These are phyloP conservation scores for Gypsophila paniculata DNA, from an alignment of 179 eudicot species.

Conservation along the genomic window DNA sequence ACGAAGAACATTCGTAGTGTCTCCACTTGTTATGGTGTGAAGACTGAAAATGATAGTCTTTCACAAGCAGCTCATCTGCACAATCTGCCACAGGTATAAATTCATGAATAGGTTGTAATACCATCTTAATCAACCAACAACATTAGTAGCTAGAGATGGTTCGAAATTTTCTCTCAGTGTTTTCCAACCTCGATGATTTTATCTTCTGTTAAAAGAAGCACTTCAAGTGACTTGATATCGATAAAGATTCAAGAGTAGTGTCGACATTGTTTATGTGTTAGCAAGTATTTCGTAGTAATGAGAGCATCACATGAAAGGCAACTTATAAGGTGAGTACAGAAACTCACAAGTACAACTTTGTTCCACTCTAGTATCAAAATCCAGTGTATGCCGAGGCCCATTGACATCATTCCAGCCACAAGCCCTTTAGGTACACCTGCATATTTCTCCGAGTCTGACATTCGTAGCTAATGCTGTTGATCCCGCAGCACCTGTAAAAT, in stretches of 20 bases:
- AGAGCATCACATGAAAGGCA: background rate
- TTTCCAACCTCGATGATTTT: background rate
- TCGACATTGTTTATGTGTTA: background rate
- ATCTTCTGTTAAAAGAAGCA: background rate
- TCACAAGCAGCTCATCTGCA: too few relatives aligned
- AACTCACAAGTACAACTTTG: background rate
- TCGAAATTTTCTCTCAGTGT: background rate
- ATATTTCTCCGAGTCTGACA: too few relatives aligned
- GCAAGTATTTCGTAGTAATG: background rate
- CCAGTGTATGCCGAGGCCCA: too few relatives aligned
- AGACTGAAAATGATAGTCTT: background rate
- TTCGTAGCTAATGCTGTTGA: too few relatives aligned
- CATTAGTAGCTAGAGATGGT: background rate
- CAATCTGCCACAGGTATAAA: background rate
- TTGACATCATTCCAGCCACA: too few relatives aligned
- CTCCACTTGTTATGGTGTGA: slow-evolving; percentile 3
- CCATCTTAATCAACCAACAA: background rate
- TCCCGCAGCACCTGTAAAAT: too few relatives aligned
- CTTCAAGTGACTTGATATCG: too few relatives aligned
- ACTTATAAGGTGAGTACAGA: background rate
- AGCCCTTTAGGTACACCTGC: too few relatives aligned
- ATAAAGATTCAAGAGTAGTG: too few relatives aligned
- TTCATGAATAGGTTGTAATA: background rate
- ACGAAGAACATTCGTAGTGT: background rate
- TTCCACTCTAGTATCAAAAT: too few relatives aligned